These are phyloP conservation scores for Salmacisia buchloeana DNA, from an alignment of 1,284 basidiomycete genomes.

Conservation along the genomic window DNA sequence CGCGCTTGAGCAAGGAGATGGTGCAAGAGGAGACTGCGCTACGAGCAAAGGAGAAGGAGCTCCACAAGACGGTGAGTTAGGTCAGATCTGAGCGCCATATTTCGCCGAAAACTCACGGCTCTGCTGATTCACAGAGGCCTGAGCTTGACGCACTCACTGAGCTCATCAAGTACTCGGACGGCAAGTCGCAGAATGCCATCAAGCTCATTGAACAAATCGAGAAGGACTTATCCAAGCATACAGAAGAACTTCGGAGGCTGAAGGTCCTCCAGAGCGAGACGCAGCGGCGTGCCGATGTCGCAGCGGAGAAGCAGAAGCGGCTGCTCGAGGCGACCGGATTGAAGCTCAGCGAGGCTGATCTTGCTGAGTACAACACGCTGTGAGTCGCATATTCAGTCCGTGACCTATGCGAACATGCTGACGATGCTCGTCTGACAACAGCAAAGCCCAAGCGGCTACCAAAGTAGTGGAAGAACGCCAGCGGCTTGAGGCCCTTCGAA, in stretches of 20 bases:
- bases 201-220: conserved; percentile 63
- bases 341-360: conserved; percentile 72
- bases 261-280: conserved; percentile 69
- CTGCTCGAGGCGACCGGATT: conserved; percentile 66
- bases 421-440: not conserved
- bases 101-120: conserved; percentile 21
- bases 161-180: conserved; percentile 75
- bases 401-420: not conserved
- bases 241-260: conserved; percentile 61
- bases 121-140: conserved; percentile 30
- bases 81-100: not conserved
- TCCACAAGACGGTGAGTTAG: conserved; percentile 39
- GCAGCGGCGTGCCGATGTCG: conserved; percentile 30
- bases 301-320: conserved; percentile 67
- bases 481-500: conserved; percentile 69
- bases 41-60: conserved; percentile 72
- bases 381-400: conserved; percentile 55
- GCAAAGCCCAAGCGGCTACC: conserved; percentile 62
- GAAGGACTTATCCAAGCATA: conserved; percentile 66
- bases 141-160: conserved; percentile 61
- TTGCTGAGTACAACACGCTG: conserved; percentile 71
- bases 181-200: conserved; percentile 68
- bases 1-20: conserved; percentile 67
- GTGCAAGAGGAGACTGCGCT: conserved; percentile 70
- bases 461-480: conserved; percentile 82